These are phyloP conservation scores for Phaeodactylum tricornutum DNA, from an alignment of 108 stramenopile genomes.

Conservation along the genomic window DNA sequence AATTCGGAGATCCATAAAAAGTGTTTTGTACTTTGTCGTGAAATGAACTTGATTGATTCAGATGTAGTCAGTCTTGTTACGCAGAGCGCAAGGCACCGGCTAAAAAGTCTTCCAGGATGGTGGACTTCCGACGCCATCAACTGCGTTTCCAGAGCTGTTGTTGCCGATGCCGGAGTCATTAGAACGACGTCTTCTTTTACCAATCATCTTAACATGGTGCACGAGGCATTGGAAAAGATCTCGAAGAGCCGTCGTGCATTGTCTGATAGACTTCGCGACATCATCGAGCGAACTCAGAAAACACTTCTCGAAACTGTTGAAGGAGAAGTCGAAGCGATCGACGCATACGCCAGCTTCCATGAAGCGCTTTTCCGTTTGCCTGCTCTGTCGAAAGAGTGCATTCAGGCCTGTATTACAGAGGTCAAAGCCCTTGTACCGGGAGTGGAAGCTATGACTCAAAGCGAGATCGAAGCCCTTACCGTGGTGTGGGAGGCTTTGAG, in stretches of 20 bases:
- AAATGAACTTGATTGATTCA: too few relatives aligned
- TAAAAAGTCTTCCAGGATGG: slow-evolving; percentile 38
- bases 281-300: slow-evolving; percentile 57
- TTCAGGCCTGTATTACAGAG: slow-evolving; percentile 66
- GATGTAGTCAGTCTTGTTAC: too few relatives aligned
- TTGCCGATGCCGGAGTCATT: slow-evolving; percentile 12
- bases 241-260: slow-evolving; percentile 34
- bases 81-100: too few relatives aligned
- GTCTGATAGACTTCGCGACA: slow-evolving; percentile 25
- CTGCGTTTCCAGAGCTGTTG: slow-evolving; percentile 12
- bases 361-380: slow-evolving; percentile 67
- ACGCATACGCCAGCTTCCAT: slow-evolving; percentile 65
- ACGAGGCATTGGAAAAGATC: slow-evolving; percentile 19
- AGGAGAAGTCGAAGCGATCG: slow-evolving; percentile 52
- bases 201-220: slow-evolving; percentile 33
- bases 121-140: slow-evolving; percentile 22
- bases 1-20: slow-evolving; percentile 25
- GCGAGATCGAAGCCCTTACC: slow-evolving; percentile 74
- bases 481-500: slow-evolving; percentile 82
- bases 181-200: slow-evolving; percentile 19
- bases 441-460: slow-evolving; percentile 69
- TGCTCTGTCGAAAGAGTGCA: slow-evolving; percentile 56
- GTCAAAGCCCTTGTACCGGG: slow-evolving; percentile 53
- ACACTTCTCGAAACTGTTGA: slow-evolving; percentile 57
- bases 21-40: slow-evolving; percentile 14